Evolutionary conservation across 192 early-diverging fungal species (phyloP), one percentile per base, ranked within the genome.

Genomic region (Kappamyces sp.): DNA sequence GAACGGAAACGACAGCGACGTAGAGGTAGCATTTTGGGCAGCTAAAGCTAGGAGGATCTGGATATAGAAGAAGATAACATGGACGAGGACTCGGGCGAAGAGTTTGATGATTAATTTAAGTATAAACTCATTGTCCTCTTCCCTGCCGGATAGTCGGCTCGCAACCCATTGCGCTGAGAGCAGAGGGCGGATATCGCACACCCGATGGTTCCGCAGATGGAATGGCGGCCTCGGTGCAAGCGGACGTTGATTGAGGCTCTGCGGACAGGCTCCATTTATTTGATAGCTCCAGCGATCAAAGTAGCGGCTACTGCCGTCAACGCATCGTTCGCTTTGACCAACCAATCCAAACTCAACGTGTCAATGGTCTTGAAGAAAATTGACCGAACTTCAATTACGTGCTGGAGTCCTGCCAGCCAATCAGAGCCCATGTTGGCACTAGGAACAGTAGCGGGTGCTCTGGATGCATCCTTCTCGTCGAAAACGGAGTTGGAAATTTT

Each of bases 381-480:
- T 50, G 76, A 83, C 60, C 84, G 90, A 61, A 95, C 93, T 15
- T 88, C 92, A 3, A 91, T 89, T 7, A 76, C 91, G 49, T 89
- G 91, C 10, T 97, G 96, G 96, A 77, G 85, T 35, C 86, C 84
- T 12, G 87, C 87, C 9, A 76, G 78, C 43, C 31, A 39, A 57
- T 15, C 46, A 34, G 86, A 90, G 62, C 74, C 76, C 1, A 75
- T 94, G 40, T 76, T 99, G 51, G 96, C 93, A 2, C 75, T 84
- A 2, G 96, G 93, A 51, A 94, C 96, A 7, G 91, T 91, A 15
- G 91, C 96, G 2, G 96, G 96, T 2, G 96, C 96, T 23, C 79
- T 99, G 55, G 96, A 99, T 74, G 92, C 91, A 40, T 87, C 88
- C 10, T 99, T 99, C 68, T 90, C 86, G 51, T 92, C 90, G 63